These are phyloP conservation scores for Cryptococcus amylolentus DNA, from an alignment of 1,284 basidiomycete species.

Conservation along the genomic window DNA sequence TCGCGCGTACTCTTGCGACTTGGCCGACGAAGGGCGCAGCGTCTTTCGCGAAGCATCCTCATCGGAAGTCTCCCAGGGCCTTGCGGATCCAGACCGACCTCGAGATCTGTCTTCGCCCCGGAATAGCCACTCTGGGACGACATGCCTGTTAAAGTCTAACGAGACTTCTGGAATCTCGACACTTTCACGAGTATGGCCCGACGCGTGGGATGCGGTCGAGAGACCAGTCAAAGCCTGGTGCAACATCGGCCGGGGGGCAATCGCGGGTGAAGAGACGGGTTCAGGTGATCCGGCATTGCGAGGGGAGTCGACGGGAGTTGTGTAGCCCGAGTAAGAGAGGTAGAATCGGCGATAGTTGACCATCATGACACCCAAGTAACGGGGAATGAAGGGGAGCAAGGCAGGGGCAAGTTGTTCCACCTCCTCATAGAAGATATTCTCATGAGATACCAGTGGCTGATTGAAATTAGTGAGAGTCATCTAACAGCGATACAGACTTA, in stretches of 20 bases:
- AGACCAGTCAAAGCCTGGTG: slow-evolving; percentile 50
- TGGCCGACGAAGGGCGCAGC: slow-evolving; percentile 25
- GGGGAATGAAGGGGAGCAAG: slow-evolving; percentile 86
- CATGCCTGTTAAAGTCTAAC: slow-evolving; percentile 88
- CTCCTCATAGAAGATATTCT: slow-evolving; percentile 97
- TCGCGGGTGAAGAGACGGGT: not conserved
- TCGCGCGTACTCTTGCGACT: slow-evolving; percentile 27
- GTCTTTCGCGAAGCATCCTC: slow-evolving; percentile 17
- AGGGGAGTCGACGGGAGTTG: slow-evolving; percentile 14
- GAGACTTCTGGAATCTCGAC: slow-evolving; percentile 79
- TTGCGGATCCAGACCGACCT: slow-evolving; percentile 28
- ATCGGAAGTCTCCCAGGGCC: slow-evolving; percentile 12
- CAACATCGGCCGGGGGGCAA: slow-evolving; percentile 14
- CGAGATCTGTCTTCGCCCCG: slow-evolving; percentile 20
- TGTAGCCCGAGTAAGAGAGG: slow-evolving; percentile 20
- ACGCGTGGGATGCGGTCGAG: slow-evolving; percentile 31
- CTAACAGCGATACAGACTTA: slow-evolving; percentile 48
- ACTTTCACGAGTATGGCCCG: slow-evolving; percentile 47
- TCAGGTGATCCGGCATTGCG: slow-evolving; percentile 29
- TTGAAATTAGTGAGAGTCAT: slow-evolving; percentile 7
- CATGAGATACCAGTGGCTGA: slow-evolving; percentile 89
- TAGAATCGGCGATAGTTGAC: slow-evolving; percentile 77
- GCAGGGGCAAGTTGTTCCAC: slow-evolving; percentile 90
- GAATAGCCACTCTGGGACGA: slow-evolving; percentile 90
- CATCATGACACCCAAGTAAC: slow-evolving; percentile 96